Evolutionary conservation across 2,329 filamentous ascomycete species (phyloP), one percentile per base, ranked within the genome.

Genomic region (Bisporella sp.): DNA sequence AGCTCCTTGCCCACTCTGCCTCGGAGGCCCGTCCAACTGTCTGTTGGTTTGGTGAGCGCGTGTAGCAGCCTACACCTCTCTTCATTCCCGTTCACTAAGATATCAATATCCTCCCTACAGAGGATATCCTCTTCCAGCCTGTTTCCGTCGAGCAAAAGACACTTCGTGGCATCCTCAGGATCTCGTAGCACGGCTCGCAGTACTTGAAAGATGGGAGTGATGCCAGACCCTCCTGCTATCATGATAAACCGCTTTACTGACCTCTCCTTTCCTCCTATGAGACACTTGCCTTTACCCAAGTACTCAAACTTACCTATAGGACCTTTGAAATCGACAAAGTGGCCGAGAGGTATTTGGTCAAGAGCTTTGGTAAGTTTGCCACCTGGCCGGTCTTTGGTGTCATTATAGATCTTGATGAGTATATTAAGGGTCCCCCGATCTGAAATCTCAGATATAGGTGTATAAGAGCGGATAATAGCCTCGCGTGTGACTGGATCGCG

Each of bases 201-300:
- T 3, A 95, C 87, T 62, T 93, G 87, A 64, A 84, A 93, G 56
- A 96, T 87, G 0, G 91, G 91, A n/a, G 91, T 96, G 62, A 96
- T 86, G 1, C 91, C 91, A n/a, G 81, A 88, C 5, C 91, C 91
- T 11, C 79, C 91, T 59, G 88, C 93, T 32, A 96, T 82, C 89
- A 96, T 95, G 63, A 87, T 73, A 66, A 96, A 89, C 9, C 76
- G 77, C 47, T 76, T 78, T 1, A 95, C 78, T 0, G 59, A 68
- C 7, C 83, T 72, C 51, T 73, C 65, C 21, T 71, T 74, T 0
- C 78, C 78, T 32, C 78, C 78, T 41, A 95, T 69, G 0, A 70
- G 63, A 59, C 86, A 89, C 2, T 68, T 55, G 0, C 90, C 89
- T 0, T 72, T 68, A 0, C 87, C 85, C 0, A 84, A 71, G 61